A percentile compares a stretch with the other conserved stretches of the same genome.
phyloP scores from a whole-genome alignment of 2,329 filamentous ascomycete genomes.

The Ascocoryne sarcoides region DNA sequence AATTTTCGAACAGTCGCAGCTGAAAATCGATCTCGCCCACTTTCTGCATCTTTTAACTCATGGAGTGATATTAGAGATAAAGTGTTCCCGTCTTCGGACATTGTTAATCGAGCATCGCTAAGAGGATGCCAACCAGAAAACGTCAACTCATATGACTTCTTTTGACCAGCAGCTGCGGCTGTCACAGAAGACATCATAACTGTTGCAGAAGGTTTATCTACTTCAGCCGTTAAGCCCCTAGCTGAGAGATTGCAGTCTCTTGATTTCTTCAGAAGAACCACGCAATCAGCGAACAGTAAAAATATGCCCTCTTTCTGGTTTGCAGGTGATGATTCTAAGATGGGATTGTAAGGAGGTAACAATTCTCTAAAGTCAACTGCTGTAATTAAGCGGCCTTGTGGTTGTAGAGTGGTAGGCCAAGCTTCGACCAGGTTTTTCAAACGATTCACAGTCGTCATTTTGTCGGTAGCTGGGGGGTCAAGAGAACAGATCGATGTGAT shows the following conservation, averaged over 20 bases:
- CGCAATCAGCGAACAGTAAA: constrained; percentile 73
- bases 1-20: constrained; percentile 58
- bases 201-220: constrained; percentile 69
- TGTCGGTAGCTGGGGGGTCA: constrained; percentile 63
- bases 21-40: constrained; percentile 38
- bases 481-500: constrained; percentile 95
- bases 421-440: constrained; percentile 67
- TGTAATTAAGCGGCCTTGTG: constrained; percentile 69
- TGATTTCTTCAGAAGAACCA: constrained; percentile 69
- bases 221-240: constrained; percentile 70
- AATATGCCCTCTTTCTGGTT: constrained; percentile 56
- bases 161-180: constrained; percentile 50
- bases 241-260: constrained; percentile 55
- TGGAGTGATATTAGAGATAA: constrained; percentile 60
- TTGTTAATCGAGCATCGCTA: constrained; percentile 62
- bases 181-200: constrained; percentile 55
- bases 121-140: constrained; percentile 68
- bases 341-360: constrained; percentile 55
- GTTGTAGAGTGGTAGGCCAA: constrained; percentile 66
- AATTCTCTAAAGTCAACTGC: constrained; percentile 75
- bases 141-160: constrained; percentile 56
- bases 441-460: constrained; percentile 64
- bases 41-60: constrained; percentile 48
- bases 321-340: constrained; percentile 5
- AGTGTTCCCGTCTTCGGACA: constrained; percentile 54